Percentiles rank a stretch among this genome's conserved stretches.
Evolutionary conservation across 2,329 filamentous ascomycete species (phyloP).

Genomic region (Mariannaea elegans): DNA sequence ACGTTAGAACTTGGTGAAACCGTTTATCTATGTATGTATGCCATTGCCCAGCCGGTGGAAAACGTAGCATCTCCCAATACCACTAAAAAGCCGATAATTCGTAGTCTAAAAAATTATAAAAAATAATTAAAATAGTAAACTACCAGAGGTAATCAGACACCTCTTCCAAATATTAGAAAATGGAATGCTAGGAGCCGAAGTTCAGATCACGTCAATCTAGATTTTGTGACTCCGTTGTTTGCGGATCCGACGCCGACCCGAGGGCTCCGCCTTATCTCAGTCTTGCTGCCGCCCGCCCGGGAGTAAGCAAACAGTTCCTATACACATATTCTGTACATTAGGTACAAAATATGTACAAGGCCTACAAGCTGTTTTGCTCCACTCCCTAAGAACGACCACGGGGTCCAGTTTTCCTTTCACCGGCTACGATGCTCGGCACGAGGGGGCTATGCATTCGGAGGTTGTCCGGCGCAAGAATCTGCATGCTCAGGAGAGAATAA

Average conservation of each 20-base stretch:
- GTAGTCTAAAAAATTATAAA: no score
- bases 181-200: not conserved
- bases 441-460: slow-evolving; percentile 14
- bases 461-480: slow-evolving; percentile 11
- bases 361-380: slow-evolving; percentile 16
- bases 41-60: no score
- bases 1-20: no score
- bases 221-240: slow-evolving; percentile 3
- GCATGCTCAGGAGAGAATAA: not conserved
- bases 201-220: not conserved
- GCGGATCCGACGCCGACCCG: slow-evolving; percentile 13
- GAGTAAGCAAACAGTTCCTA: not conserved
- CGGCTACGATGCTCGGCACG: slow-evolving; percentile 17
- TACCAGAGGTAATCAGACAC: not conserved
- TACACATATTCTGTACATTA: not conserved
- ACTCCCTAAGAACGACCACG: not conserved
- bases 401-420: slow-evolving; percentile 11
- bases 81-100: no score
- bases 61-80: no score
- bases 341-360: not conserved
- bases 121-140: no score
- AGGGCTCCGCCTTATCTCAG: slow-evolving; percentile 13
- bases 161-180: not conserved
- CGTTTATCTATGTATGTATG: no score
- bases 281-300: slow-evolving; percentile 9